Percentiles rank a stretch among this genome's conserved stretches.
Conservation (phyloP, 805 yeast species). For the Candida ovalis region DNA sequence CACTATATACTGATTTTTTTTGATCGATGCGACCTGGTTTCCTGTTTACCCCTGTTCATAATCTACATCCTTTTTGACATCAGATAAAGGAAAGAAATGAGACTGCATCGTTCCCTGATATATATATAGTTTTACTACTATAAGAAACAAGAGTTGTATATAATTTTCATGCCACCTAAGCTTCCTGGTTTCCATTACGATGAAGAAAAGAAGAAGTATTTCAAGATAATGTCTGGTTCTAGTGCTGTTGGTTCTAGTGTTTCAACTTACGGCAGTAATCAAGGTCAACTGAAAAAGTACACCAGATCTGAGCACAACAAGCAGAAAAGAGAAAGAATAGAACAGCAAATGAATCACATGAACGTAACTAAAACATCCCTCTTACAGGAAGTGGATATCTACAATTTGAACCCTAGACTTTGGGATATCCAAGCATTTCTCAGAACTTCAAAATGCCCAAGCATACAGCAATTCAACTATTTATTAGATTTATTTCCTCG, state of each 20-base stretch:
- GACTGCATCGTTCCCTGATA: no score
- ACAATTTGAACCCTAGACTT: not conserved
- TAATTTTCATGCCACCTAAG: conserved; percentile 3
- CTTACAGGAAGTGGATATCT: not conserved
- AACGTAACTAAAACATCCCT: not conserved
- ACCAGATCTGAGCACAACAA: not conserved
- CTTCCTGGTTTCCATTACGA: conserved; percentile 23
- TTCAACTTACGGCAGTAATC: not conserved
- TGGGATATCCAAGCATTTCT: not conserved
- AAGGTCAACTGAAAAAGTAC: not conserved
- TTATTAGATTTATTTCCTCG: not conserved
- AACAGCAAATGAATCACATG: not conserved
- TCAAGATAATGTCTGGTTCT: conserved; percentile 9
- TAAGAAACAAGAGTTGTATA: not conserved
- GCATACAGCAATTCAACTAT: not conserved
- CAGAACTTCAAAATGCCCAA: conserved; percentile 1
- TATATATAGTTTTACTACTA: no score
- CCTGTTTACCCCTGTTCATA: no score
- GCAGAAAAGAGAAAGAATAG: not conserved
- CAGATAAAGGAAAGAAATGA: no score
- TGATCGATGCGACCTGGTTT: no score
- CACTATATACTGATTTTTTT: no score
- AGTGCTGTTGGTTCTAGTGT: conserved; percentile 2
- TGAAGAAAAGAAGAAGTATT: conserved; percentile 16
- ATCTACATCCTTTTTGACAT: no score